phyloP scores from a whole-genome alignment of 202 grass and related monocot genomes.

The Alloteropsis angusta region DNA sequence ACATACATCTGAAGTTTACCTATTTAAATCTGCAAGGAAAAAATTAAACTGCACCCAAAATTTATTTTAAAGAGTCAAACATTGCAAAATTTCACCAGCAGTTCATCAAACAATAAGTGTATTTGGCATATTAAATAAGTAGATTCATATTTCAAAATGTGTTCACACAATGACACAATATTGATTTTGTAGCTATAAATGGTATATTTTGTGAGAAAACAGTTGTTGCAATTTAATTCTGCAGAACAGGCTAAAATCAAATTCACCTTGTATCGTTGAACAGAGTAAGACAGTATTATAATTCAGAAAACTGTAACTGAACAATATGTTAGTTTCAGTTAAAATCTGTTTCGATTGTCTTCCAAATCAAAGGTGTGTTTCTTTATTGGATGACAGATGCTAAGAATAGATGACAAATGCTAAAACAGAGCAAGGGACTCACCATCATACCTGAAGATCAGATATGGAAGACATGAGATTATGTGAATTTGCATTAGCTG shows the following conservation, averaged over 20 bases:
- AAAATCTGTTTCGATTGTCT: background rate
- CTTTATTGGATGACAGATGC: background rate
- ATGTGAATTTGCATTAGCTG: constrained; percentile 5
- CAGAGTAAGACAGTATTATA: background rate
- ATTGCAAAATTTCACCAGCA: background rate
- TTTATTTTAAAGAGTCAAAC: background rate
- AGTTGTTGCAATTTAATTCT: background rate
- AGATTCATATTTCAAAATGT: background rate
- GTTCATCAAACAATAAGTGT: background rate
- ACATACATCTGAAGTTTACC: background rate
- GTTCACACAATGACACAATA: background rate
- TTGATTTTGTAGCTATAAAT: background rate
- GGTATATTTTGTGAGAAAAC: background rate
- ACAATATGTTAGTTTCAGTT: background rate
- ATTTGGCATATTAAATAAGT: background rate
- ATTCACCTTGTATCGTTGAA: background rate
- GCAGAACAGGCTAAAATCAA: background rate
- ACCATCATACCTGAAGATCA: constrained; percentile 93
- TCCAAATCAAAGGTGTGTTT: background rate
- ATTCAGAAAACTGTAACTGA: background rate
- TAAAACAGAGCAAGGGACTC: constrained; percentile 42
- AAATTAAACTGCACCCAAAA: background rate
- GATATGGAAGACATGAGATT: constrained; percentile 30
- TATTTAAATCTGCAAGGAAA: background rate
- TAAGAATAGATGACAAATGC: background rate